phyloP scores from a whole-genome alignment of 352 stramenopile genomes.

The Peronosclerospora sorghi region DNA sequence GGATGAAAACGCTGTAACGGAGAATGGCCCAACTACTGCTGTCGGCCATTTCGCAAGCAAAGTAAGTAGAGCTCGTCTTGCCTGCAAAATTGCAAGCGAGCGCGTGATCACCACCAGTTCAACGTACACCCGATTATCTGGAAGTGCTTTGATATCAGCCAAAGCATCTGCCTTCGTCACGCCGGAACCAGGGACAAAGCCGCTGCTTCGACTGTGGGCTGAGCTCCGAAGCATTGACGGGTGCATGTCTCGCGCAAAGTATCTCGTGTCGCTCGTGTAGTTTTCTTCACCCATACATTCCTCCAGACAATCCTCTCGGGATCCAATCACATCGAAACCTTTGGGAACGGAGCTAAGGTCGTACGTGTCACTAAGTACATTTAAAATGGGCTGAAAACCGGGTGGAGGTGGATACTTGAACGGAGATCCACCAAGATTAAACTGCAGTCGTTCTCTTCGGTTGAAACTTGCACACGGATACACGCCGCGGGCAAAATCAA shows the following conservation, averaged over 20 bases:
- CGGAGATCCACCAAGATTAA: constrained; percentile 75
- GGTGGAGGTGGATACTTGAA: constrained; percentile 71
- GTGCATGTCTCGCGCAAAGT: constrained; percentile 68
- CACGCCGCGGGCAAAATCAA: constrained; percentile 73
- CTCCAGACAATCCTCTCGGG: constrained; percentile 72
- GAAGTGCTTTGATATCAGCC: constrained; percentile 67
- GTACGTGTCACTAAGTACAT: constrained; percentile 36
- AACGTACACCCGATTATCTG: constrained; percentile 64
- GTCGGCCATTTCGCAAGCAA: constrained; percentile 71
- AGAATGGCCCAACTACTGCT: constrained; percentile 44
- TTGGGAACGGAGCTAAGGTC: constrained; percentile 43
- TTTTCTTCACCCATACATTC: constrained; percentile 78
- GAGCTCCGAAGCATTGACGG: constrained; percentile 55
- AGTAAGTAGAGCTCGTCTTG: constrained; percentile 55
- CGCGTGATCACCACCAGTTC: constrained; percentile 68
- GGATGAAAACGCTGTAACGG: constrained; percentile 35
- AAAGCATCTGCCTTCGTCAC: constrained; percentile 56
- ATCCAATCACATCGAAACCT: constrained; percentile 69
- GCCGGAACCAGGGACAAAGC: constrained; percentile 24
- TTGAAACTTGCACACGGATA: constrained; percentile 87
- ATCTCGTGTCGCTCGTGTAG: constrained; percentile 65
- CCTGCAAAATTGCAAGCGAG: constrained; percentile 75
- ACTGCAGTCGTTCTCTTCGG: constrained; percentile 67
- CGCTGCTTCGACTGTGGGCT: constrained; percentile 34
- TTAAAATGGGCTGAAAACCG: constrained; percentile 71